These are phyloP conservation scores for Fonsecaea monophora DNA, from an alignment of 2,329 filamentous ascomycete genomes.

Conservation along the genomic window DNA sequence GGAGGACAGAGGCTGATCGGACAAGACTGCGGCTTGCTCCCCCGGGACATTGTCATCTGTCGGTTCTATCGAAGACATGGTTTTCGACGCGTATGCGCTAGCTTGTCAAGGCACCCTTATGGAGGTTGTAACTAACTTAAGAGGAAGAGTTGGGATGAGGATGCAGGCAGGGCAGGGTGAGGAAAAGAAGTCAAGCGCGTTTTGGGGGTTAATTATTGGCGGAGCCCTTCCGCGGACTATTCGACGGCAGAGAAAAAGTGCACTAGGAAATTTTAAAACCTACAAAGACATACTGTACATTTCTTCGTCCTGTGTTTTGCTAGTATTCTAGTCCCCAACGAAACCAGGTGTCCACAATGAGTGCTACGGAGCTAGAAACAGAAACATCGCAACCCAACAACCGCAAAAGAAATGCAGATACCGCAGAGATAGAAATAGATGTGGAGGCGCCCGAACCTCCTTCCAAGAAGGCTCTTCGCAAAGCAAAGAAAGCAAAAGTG, in stretches of 20 bases:
- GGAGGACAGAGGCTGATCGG: conserved; percentile 27
- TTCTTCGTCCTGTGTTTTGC: background rate
- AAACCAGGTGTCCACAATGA: conserved; percentile 28
- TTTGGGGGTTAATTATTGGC: background rate
- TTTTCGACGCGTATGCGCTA: background rate
- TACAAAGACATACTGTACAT: background rate
- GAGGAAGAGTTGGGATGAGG: background rate
- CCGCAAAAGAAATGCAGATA: conserved; percentile 36
- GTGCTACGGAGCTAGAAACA: conserved; percentile 21
- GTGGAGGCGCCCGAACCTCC: conserved; percentile 87
- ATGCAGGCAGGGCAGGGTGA: background rate
- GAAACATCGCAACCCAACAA: conserved; percentile 8
- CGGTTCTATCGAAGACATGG: conserved; percentile 29
- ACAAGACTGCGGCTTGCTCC: conserved; percentile 19
- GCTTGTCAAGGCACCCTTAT: background rate
- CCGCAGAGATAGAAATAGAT: conserved; percentile 81
- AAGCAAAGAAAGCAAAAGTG: conserved; percentile 73
- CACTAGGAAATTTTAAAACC: background rate
- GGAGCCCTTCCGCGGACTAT: background rate
- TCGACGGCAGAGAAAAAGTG: background rate
- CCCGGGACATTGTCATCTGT: conserved; percentile 10
- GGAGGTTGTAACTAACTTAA: background rate
- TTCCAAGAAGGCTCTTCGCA: conserved; percentile 90
- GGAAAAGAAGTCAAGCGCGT: background rate
- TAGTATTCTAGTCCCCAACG: background rate